phyloP scores from a whole-genome alignment of 345 rosid species.

The Brassica carinata region DNA sequence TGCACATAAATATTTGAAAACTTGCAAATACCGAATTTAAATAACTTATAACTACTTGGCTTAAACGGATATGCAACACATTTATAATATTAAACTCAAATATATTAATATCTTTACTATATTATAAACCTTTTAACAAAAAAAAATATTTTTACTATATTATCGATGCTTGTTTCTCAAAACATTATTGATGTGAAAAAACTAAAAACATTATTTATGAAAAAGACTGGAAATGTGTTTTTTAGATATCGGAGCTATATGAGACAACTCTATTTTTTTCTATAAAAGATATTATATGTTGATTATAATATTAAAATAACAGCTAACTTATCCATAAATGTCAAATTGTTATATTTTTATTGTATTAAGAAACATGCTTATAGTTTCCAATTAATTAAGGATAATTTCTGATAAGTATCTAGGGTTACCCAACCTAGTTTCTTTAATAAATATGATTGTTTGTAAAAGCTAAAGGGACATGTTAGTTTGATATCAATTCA shows the following conservation, averaged over 20 bases:
- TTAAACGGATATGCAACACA: background rate
- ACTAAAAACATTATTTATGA: background rate
- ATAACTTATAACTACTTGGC: background rate
- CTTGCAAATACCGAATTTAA: background rate
- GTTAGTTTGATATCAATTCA: background rate
- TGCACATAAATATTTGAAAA: background rate
- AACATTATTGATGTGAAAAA: background rate
- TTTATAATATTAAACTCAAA: background rate
- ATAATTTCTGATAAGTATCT: background rate
- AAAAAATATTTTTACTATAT: background rate
- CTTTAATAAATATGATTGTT: background rate
- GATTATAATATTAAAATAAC: background rate
- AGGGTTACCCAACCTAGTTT: background rate
- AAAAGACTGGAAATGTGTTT: background rate
- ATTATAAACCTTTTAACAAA: too few species aligned
- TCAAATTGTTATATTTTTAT: background rate
- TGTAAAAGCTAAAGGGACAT: background rate
- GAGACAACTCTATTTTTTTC: background rate
- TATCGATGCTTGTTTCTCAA: background rate
- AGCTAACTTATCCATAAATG: background rate
- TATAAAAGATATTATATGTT: background rate
- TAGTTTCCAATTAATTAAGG: background rate
- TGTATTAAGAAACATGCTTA: background rate
- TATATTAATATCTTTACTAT: background rate
- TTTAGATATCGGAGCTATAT: background rate